Evolutionary conservation across 352 stramenopile species (phyloP), one percentile per base, ranked within the genome.

Genomic region (Pythium aphanidermatum): DNA sequence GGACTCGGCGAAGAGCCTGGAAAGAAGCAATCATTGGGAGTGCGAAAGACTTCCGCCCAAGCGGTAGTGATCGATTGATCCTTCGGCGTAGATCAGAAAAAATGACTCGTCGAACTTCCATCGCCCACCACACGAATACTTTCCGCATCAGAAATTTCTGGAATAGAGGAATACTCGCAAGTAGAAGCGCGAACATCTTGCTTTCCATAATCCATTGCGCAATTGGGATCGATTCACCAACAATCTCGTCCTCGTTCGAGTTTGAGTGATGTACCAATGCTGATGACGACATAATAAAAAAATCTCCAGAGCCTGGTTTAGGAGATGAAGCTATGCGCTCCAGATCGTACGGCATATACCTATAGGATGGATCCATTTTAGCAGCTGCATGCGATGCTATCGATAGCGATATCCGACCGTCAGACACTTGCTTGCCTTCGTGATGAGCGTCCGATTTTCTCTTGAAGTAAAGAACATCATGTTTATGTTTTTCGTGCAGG

Each of bases 201-300:
- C 74, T 83, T 33, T 89, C 74, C 57, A 82, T 69, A 4, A 89
- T 55, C 77, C 77, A 89, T 30, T 86, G 72, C 5, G 71, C 60
- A 14, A 84, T 61, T 5, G 74, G 63, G 10, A 86, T 89, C 12
- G 55, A 65, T 42, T 89, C 77, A 0, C 68, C 70, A 8, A 58
- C 39, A 11, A 67, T 46, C 16, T 70, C 66, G 17, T 57, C 63
- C 9, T 64, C 54, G 25, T 54, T 65, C 16, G 55, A 67, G 28
- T 65, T 78, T 7, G 63, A 38, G 30, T 84, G 70, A 44, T 84
- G 74, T 9, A 89, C 74, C 4, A 89, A 46, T 6, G 74, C 65
- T 7, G 70, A 58, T 10, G 68, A 55, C 6, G 70, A 83, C 70
- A 89, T 73, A 43, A 85, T 80, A 55, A 77, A 86, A 38, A 82